A percentile compares a stretch with the other conserved stretches of the same genome.
Conservation (phyloP, 768 basidiomycete genomes). For the Fomitopsis pulvina region DNA sequence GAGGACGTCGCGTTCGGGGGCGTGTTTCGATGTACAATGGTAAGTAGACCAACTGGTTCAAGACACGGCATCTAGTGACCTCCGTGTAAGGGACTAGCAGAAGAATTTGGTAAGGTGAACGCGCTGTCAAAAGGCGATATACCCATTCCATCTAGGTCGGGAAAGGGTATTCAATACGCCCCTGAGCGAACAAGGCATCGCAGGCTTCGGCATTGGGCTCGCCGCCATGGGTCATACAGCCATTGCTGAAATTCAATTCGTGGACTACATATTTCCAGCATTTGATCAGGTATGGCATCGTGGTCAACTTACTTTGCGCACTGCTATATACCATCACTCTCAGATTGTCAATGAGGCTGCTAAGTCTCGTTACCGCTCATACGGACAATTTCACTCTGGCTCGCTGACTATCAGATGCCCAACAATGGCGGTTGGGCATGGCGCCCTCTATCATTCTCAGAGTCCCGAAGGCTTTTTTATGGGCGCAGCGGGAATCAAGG, state of each 20-base stretch:
- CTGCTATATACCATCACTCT: not conserved
- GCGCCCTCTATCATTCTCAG: constrained; percentile 91
- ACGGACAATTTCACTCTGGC: constrained; percentile 78
- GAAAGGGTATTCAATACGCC: constrained; percentile 97
- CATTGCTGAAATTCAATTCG: constrained; percentile 90
- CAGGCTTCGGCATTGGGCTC: constrained; percentile 88
- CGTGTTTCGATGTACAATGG: constrained; percentile 92
- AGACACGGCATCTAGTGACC: not conserved
- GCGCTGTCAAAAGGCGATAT: not conserved
- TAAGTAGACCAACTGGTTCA: constrained; percentile 20
- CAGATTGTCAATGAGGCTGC: constrained; percentile 94
- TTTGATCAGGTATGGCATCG: constrained; percentile 71
- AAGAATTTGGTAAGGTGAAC: constrained; percentile 63
- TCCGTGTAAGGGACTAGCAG: constrained; percentile 65
- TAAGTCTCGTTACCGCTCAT: constrained; percentile 87
- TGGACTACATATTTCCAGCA: constrained; percentile 89
- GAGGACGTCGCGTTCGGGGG: constrained; percentile 92
- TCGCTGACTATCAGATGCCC: constrained; percentile 78
- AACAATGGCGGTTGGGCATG: constrained; percentile 88
- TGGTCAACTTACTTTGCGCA: not conserved
- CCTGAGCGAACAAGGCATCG: constrained; percentile 88
- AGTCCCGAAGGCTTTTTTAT: constrained; percentile 94
- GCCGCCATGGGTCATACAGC: constrained; percentile 92
- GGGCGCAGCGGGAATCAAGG: constrained; percentile 86
- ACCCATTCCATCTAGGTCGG: constrained; percentile 44